Base-by-base conservation (phyloP, 306 rosid genomes). In the Begonia masoniana region DNA sequence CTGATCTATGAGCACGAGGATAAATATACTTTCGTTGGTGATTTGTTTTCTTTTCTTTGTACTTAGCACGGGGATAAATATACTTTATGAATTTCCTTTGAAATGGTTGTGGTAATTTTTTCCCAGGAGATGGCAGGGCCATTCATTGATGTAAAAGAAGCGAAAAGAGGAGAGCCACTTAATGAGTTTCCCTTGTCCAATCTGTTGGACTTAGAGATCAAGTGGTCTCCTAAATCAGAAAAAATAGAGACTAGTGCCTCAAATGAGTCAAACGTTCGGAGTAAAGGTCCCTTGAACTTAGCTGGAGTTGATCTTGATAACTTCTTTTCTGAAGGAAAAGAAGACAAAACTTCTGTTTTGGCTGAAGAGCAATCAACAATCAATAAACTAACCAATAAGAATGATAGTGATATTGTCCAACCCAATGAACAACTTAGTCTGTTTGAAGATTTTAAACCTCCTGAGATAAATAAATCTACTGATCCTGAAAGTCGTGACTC, bases 201-300 rank as follows among this genome's bases (percentile, higher is more conserved):
- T 63, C 72, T 83, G 47, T 67, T 86, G 19, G 78, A 83, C 75
- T 69, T 91, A 62, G 88, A 86, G 68, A 83, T 86, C 64, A 79
- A 71, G 63, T 79, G 83, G 96, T 68, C 75, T 62, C 68, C 85
- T 50, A 83, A 75, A 68, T 70, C 72, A 1, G 88, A 91, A 66
- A 70, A 65, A 62, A 36, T 58, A 49, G 67, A 13, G 43, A 54
- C 65, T 41, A 43, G 64, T 65, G 46, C 43, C 47, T 58, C 76
- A 1, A 73, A 65, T 14, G 70, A 68, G 48, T 63, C 58, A 41
- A 62, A 57, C 0, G 52, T 58, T 67, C 82, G 49, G 35, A 74
- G 71, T 43, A 76, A 73, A 62, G 59, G 71, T 61, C 39, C 61
- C 13, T 65, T 79, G 60, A 72, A 61, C 73, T 81, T 83, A 75